Percentiles rank a stretch among this genome's conserved stretches.
These are phyloP conservation scores for Priceomyces melissophilus DNA, from an alignment of 805 yeast species.

Conservation along the genomic window DNA sequence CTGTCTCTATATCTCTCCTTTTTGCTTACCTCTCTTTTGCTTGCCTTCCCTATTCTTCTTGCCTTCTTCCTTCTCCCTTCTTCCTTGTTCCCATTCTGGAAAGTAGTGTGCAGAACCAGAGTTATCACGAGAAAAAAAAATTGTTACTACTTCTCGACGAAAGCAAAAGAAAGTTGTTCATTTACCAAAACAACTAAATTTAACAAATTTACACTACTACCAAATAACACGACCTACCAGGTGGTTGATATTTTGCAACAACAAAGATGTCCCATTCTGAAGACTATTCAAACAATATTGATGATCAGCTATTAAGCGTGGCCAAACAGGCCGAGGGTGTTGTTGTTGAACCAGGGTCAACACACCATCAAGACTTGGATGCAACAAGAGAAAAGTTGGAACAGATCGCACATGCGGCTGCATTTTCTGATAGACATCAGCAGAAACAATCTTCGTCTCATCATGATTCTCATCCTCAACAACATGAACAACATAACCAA, in stretches of 20 bases:
- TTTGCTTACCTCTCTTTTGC: no score
- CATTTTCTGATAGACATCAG: conserved; percentile 13
- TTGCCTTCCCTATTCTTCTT: no score
- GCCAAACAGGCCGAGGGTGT: conserved; percentile 32
- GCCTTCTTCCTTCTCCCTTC: no score
- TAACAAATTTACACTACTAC: conserved; percentile 20
- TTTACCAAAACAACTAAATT: conserved; percentile 12
- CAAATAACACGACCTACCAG: conserved; percentile 18
- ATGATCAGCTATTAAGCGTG: conserved; percentile 40
- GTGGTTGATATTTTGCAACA: conserved; percentile 2
- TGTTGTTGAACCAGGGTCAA: conserved; percentile 8
- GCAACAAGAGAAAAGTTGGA: conserved; percentile 28
- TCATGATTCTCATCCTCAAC: conserved; percentile 10
- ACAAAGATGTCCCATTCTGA: conserved; percentile 10
- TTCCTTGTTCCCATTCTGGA: no score
- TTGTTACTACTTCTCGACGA: not conserved
- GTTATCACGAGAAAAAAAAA: no score
- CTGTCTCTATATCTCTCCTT: no score
- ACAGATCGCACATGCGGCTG: conserved; percentile 26
- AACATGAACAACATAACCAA: conserved; percentile 12
- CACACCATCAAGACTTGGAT: conserved; percentile 13
- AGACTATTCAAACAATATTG: conserved; percentile 33
- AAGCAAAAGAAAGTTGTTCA: conserved; percentile 7
- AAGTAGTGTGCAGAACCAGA: no score
- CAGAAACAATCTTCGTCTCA: conserved; percentile 11